Evolutionary conservation across 805 yeast genomes (phyloP), one percentile per base, ranked within the genome.

Genomic region (Saturnispora zaruensis): DNA sequence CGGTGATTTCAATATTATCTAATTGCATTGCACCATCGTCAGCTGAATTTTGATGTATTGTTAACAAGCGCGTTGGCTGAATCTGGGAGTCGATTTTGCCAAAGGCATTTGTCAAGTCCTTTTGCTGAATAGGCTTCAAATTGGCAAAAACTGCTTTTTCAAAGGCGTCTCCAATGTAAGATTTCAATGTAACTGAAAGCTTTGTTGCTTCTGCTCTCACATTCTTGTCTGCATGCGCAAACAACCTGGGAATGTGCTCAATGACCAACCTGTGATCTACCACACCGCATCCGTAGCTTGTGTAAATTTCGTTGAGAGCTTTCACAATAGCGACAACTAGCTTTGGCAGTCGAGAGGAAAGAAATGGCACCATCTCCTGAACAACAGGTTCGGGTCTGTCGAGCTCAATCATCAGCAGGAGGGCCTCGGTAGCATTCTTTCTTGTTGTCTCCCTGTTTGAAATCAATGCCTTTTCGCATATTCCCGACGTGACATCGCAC

Each of bases 81-180:
- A 80, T 79, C 2, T 60, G 58, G 2, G 46, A 14, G 16, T 62
- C 67, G 7, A 75, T 74, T 36, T 72, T 74, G 41, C 74, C 84
- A 63, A 91, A 87, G 24, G 79, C 81, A 33, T 79, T 78, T 6
- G 78, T 72, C 51, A 91, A 73, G 61, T 90, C 98, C 55, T 83
- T 85, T 66, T 87, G 91, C 65, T 91, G 98, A 20, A 89, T 87
- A 0, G 96, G 96, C 63, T 91, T 93, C 66, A 93, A 73, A 25
- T 79, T 80, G 3, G 83, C 77, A 49, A 87, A 77, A 37, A 88
- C 66, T 0, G 81, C 62, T 14, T 74, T 72, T 47, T 80, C 81
- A 38, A 87, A 67, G 0, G 78, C 64, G 20, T 68, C 76, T 2
- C 95, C 93, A 62, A 84, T 74, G 84, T 93, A 86, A 51, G 79